Percentiles rank a stretch among this genome's conserved stretches.
Conservation (phyloP, 352 stramenopile species). For the Pythium vanterpoolii region DNA sequence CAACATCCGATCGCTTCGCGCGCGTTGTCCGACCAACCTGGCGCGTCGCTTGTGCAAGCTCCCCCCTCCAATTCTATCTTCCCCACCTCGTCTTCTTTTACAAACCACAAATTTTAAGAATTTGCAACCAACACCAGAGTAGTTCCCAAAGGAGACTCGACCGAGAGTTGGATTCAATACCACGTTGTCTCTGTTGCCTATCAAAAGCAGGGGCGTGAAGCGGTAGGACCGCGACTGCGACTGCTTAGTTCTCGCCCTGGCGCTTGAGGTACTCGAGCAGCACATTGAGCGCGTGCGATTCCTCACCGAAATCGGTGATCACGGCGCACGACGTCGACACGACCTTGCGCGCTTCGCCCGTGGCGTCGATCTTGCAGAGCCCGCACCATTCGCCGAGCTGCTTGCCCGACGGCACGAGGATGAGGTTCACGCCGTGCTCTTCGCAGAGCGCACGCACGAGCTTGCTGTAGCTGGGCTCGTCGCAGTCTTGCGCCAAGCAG, state of each 20-base stretch:
- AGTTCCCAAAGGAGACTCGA: too few species aligned
- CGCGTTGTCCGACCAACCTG: too few species aligned
- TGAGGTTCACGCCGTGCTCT: slow-evolving; percentile 93
- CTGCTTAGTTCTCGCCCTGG: slow-evolving; percentile 84
- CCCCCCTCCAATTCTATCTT: too few species aligned
- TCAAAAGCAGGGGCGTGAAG: too few species aligned
- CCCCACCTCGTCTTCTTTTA: too few species aligned
- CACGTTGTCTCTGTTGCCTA: too few species aligned
- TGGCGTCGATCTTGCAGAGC: slow-evolving; percentile 98
- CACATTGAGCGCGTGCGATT: slow-evolving; percentile 96
- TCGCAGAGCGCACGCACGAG: slow-evolving; percentile 96
- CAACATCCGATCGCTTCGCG: too few species aligned
- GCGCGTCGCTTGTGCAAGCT: too few species aligned
- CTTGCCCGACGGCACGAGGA: slow-evolving; percentile 93
- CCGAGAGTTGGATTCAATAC: too few species aligned
- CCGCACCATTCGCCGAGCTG: slow-evolving; percentile 99
- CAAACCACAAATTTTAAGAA: too few species aligned
- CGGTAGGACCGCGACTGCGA: too few species aligned
- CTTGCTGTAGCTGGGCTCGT: slow-evolving; percentile 99
- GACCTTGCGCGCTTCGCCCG: slow-evolving; percentile 98
- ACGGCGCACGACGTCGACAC: slow-evolving; percentile 97
- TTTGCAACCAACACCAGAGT: too few species aligned
- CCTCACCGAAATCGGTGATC: slow-evolving; percentile 99
- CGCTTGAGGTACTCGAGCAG: slow-evolving; percentile 99
- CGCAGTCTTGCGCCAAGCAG: slow-evolving; percentile 99